These are phyloP conservation scores for Diutina ranongensis DNA, from an alignment of 1,139 yeast species.

Conservation along the genomic window DNA sequence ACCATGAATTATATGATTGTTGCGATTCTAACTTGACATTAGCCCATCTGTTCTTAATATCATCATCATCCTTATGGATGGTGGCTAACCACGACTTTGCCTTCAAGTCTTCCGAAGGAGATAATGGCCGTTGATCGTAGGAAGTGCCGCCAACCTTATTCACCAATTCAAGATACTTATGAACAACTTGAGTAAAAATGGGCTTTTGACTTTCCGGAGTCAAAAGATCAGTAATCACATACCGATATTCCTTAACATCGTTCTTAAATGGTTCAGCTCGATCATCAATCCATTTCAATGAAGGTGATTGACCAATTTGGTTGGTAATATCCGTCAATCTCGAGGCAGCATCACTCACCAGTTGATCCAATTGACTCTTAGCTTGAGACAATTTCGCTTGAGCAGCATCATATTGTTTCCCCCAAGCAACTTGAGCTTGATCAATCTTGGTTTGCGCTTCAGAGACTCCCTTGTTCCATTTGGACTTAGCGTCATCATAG, in stretches of 20 bases:
- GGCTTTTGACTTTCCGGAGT: slow-evolving; percentile 2
- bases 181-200: slow-evolving; percentile 1
- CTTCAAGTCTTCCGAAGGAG: neutral
- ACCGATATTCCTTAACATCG: neutral
- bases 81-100: slow-evolving; percentile 3
- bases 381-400: neutral
- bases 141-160: slow-evolving; percentile 3
- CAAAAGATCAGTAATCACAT: neutral
- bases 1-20: neutral
- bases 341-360: neutral
- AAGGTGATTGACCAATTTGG: neutral
- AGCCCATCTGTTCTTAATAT: neutral
- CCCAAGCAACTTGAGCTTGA: neutral
- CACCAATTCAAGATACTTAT: slow-evolving; percentile 4
- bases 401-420: neutral
- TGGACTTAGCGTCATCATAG: neutral
- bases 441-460: neutral
- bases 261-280: neutral
- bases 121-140: neutral
- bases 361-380: neutral
- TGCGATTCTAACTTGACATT: neutral
- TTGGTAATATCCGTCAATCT: neutral
- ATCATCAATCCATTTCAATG: slow-evolving; percentile 1
- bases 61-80: neutral
- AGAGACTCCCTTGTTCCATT: neutral